Evolutionary conservation across 169 alveolate genomes (phyloP).

Genomic region (Neospora caninum): DNA sequence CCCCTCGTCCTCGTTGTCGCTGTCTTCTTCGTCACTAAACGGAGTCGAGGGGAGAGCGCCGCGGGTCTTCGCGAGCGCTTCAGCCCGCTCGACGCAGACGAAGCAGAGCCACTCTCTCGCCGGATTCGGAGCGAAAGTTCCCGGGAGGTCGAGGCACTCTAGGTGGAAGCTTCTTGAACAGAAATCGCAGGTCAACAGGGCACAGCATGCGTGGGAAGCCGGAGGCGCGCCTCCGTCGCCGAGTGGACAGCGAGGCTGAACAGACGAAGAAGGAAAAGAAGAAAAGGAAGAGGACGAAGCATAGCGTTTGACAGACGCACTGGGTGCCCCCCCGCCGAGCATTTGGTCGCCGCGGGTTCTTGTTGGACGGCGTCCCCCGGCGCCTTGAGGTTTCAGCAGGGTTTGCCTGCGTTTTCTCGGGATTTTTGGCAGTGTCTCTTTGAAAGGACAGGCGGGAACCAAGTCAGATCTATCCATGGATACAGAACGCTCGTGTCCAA

Average conservation of each 20-base stretch:
- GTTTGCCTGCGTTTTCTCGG: no score
- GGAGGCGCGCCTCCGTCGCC: not conserved
- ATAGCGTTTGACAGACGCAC: no score
- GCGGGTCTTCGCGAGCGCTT: not conserved
- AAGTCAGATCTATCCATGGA: no score
- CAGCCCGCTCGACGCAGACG: not conserved
- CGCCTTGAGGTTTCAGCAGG: no score
- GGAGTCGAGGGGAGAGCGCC: not conserved
- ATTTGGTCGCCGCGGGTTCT: no score
- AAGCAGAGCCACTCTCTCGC: slow-evolving; percentile 31
- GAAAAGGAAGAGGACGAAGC: not conserved
- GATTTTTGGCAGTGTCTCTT: no score
- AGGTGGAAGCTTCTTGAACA: slow-evolving; percentile 24
- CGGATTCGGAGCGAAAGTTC: not conserved
- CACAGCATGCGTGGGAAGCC: not conserved
- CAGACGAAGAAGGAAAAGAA: not conserved
- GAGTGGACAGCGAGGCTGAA: not conserved
- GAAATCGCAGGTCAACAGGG: slow-evolving; percentile 18
- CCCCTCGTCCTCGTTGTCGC: no score
- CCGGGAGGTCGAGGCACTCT: not conserved
- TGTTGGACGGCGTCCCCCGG: no score
- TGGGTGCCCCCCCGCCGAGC: no score
- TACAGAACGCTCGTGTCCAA: no score
- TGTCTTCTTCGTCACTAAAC: not conserved
- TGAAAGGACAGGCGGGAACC: no score